phyloP scores from a whole-genome alignment of 2,329 filamentous ascomycete species.

The Cladosporium sp. region DNA sequence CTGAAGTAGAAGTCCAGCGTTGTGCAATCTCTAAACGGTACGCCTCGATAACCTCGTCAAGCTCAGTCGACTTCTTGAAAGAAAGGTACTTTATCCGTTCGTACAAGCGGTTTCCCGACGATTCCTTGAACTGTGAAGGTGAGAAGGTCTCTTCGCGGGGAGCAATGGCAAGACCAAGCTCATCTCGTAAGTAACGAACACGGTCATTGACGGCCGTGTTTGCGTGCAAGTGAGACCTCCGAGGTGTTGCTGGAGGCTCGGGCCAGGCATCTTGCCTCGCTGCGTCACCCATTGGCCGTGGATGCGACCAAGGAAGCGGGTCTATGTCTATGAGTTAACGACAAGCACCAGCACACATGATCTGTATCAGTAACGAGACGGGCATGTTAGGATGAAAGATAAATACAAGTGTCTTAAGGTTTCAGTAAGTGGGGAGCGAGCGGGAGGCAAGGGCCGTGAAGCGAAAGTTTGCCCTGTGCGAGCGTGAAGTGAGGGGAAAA shows the following conservation, averaged over 20 bases:
- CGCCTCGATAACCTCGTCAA: background rate
- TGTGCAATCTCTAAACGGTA: background rate
- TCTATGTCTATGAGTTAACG: too few relatives aligned
- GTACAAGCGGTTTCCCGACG: background rate
- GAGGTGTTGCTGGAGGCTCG: too few relatives aligned
- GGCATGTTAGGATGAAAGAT: too few relatives aligned
- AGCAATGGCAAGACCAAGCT: background rate
- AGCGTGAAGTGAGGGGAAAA: conserved; percentile 4
- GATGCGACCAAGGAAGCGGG: too few relatives aligned
- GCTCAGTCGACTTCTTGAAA: background rate
- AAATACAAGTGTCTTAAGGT: background rate
- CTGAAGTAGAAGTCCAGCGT: background rate
- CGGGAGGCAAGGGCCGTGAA: background rate
- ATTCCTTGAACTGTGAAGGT: background rate
- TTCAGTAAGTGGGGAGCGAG: background rate
- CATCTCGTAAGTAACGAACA: background rate
- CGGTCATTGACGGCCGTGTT: background rate
- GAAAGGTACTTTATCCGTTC: background rate
- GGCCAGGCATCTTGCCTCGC: too few relatives aligned
- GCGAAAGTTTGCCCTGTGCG: background rate
- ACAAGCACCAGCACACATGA: too few relatives aligned
- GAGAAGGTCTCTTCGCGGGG: background rate
- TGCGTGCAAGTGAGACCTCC: too few relatives aligned
- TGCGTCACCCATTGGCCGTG: too few relatives aligned
- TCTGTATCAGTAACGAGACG: too few relatives aligned